Evolutionary conservation across 148 eudicot genomes (phyloP), one percentile per base, ranked within the genome.

Genomic region (Salicornia ramosissima): DNA sequence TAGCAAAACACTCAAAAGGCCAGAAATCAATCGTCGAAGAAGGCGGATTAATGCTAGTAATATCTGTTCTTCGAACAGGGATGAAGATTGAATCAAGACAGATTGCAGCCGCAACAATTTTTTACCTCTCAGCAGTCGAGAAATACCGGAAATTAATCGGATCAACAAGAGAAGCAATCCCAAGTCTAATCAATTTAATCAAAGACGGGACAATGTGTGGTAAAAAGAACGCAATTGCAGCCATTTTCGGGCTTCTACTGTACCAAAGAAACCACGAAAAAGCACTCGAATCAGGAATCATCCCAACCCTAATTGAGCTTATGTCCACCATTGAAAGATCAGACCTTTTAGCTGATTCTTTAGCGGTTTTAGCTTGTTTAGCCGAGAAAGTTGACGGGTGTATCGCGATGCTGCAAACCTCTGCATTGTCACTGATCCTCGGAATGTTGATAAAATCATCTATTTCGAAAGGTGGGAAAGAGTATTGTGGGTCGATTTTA

Each of bases 61-160:
- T 88, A 0, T 16, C 40, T 0, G 85, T 85, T 12, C 81, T 93
- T 15, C 74, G 71, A 49, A 71, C 65, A 10, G 98, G 90, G 40
- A 0, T 78, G 16, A 90, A 84, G 33, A 18, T 74, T 25, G 96
- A 93, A 67, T 52, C 84, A 0, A 78, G 77, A 21, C 94, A 93
- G 26, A 84, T 80, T 1, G 91, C 96, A 18, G 95, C 96, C 6
- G 98, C 94, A 0, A 85, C 81, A 2, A 63, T 92, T 19, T 92
- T 92, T 53, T 92, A 92, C 70, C 80, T 92, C 5, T 73, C 91
- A 0, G 83, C 94, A 0, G 77, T 83, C 5, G 81, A 75, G 11
- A 85, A 80, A 42, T 80, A 87, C 64, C 75, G 91, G 52, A 82
- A 65, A 39, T 28, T 85, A 49, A 81, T 92, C n/a, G 96, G 96